These are phyloP conservation scores for Pyrrhoderma lamaoense DNA, from an alignment of 1,284 basidiomycete species.

Conservation along the genomic window DNA sequence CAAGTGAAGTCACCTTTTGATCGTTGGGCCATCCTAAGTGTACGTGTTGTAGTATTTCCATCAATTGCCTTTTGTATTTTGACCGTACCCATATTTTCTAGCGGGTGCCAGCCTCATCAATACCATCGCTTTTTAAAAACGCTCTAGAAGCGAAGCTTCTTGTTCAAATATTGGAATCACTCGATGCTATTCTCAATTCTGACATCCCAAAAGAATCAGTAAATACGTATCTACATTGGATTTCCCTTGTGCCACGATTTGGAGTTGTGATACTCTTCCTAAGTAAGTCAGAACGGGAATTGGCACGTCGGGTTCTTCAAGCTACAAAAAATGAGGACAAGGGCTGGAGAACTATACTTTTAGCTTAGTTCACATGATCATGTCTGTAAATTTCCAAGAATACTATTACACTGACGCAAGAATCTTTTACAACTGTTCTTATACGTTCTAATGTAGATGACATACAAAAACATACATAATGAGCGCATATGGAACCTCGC, in stretches of 20 bases:
- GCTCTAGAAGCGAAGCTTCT: slow-evolving; percentile 60
- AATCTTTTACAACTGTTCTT: too few species aligned
- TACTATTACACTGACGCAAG: too few species aligned
- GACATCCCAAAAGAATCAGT: slow-evolving; percentile 23
- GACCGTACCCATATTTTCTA: slow-evolving; percentile 24
- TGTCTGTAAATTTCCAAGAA: too few species aligned
- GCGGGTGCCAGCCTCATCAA: slow-evolving; percentile 43
- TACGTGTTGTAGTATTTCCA: slow-evolving; percentile 26
- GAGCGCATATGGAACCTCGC: too few species aligned
- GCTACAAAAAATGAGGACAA: not conserved
- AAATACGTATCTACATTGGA: slow-evolving; percentile 42
- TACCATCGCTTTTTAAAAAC: slow-evolving; percentile 54
- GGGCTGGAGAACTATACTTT: not conserved
- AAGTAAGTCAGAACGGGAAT: slow-evolving; percentile 41
- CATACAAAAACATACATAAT: too few species aligned
- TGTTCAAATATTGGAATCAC: slow-evolving; percentile 44
- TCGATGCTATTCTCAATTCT: slow-evolving; percentile 23
- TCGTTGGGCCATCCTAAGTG: slow-evolving; percentile 47
- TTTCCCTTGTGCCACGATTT: slow-evolving; percentile 53
- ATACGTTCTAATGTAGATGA: too few species aligned
- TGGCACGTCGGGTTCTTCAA: slow-evolving; percentile 15
- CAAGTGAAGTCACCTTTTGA: slow-evolving; percentile 26
- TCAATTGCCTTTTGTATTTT: too few species aligned
- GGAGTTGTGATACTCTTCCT: slow-evolving; percentile 56
- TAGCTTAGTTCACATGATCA: too few species aligned